phyloP scores from a whole-genome alignment of 192 early-diverging fungal genomes.

The Jimgerdemannia flammicorona region DNA sequence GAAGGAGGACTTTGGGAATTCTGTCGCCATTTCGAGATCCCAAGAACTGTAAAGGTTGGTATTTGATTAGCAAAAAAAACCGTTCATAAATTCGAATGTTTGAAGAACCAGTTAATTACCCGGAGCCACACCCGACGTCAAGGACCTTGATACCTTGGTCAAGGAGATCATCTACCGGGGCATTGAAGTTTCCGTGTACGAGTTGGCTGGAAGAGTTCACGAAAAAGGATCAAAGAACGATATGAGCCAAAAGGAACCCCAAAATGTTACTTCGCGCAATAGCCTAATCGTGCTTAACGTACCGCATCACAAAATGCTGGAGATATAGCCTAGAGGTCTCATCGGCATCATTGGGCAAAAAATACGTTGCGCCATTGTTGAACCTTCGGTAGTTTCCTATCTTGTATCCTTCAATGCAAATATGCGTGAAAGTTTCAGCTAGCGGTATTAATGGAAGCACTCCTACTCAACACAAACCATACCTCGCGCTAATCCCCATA shows the following conservation, averaged over 20 bases:
- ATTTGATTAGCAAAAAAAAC: too few relatives aligned
- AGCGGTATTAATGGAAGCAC: too few relatives aligned
- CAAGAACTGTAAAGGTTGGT: neutral
- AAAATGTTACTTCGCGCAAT: too few relatives aligned
- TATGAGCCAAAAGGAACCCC: too few relatives aligned
- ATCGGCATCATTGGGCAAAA: constrained; percentile 48
- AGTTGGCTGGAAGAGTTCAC: neutral
- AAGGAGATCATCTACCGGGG: constrained; percentile 23
- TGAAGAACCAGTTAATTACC: too few relatives aligned
- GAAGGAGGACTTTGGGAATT: constrained; percentile 16
- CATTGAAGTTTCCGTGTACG: constrained; percentile 6
- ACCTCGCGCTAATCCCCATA: neutral
- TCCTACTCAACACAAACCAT: neutral
- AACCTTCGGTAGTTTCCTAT: neutral
- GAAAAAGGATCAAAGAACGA: neutral
- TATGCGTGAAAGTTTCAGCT: too few relatives aligned
- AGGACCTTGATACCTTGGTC: constrained; percentile 14
- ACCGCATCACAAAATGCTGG: constrained; percentile 46
- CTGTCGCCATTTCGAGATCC: constrained; percentile 14
- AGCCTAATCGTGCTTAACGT: constrained; percentile 10
- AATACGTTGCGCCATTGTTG: constrained; percentile 31
- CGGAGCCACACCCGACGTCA: constrained; percentile 13
- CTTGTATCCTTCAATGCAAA: neutral
- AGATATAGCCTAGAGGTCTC: constrained; percentile 48
- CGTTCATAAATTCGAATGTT: too few relatives aligned